A percentile compares a stretch with the other conserved stretches of the same genome.
Conservation (phyloP, 495 filamentous ascomycete species). For the Xylaria bambusicola region DNA sequence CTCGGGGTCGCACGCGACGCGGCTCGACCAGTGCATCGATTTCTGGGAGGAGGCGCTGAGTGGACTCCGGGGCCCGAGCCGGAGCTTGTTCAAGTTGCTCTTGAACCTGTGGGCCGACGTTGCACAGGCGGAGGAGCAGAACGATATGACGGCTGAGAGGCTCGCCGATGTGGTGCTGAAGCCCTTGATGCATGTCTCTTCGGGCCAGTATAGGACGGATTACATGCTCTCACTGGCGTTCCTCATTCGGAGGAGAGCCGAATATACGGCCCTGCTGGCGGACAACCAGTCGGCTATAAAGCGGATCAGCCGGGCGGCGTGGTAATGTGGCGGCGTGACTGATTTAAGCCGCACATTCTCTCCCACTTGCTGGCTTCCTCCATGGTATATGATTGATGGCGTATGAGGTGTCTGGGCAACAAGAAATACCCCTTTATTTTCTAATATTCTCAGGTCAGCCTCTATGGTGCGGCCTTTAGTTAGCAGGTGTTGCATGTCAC, state of each 20-base stretch:
- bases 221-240: conserved; percentile 47
- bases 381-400: background rate
- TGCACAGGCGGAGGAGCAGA: conserved; percentile 34
- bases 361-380: no score
- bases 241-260: conserved; percentile 46
- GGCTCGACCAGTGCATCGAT: conserved; percentile 46
- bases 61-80: conserved; percentile 39
- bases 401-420: background rate
- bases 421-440: background rate
- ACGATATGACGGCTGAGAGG: conserved; percentile 49
- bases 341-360: no score
- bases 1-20: conserved; percentile 30
- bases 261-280: conserved; percentile 37
- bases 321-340: conserved; percentile 16
- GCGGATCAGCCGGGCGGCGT: conserved; percentile 38
- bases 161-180: conserved; percentile 42
- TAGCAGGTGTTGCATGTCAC: no score
- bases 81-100: conserved; percentile 45
- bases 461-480: no score
- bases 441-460: no score
- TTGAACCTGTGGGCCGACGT: conserved; percentile 48
- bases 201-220: conserved; percentile 37
- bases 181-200: conserved; percentile 41
- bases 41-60: conserved; percentile 52
- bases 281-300: conserved; percentile 29